A percentile compares a stretch with the other conserved stretches of the same genome.
Conservation (phyloP, 2,329 filamentous ascomycete genomes). For the Ceratocystis harringtonii region DNA sequence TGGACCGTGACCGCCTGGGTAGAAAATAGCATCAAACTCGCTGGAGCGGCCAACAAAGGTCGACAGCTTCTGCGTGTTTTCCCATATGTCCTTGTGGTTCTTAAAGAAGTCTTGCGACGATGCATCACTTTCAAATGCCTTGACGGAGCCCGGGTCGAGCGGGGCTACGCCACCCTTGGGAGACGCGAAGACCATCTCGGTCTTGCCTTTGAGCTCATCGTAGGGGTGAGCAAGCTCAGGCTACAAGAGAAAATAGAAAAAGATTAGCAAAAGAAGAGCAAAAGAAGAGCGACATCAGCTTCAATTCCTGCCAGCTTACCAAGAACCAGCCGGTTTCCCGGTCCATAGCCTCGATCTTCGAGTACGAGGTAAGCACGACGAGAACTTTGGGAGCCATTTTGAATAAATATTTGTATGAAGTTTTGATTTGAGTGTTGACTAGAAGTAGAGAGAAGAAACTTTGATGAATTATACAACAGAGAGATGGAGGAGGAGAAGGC, state of each 20-base stretch:
- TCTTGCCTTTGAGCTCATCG: constrained; percentile 39
- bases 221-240: constrained; percentile 52
- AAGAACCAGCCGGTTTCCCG: constrained; percentile 57
- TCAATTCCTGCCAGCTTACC: constrained; percentile 27
- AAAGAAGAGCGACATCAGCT: not conserved
- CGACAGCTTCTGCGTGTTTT: constrained; percentile 43
- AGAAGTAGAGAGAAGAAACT: not conserved
- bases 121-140: constrained; percentile 38
- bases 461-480: no score
- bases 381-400: constrained; percentile 47
- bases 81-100: constrained; percentile 44
- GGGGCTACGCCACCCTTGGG: constrained; percentile 47
- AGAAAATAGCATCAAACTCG: constrained; percentile 49
- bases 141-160: constrained; percentile 43
- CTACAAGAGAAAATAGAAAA: constrained; percentile 22
- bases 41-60: constrained; percentile 39
- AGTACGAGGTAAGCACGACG: constrained; percentile 53
- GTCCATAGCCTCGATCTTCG: constrained; percentile 31
- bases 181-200: constrained; percentile 43
- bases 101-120: constrained; percentile 39
- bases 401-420: not conserved
- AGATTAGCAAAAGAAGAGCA: not conserved
- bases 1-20: constrained; percentile 44
- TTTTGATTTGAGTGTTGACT: not conserved
- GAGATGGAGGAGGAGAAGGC: not conserved